These are phyloP conservation scores for Auricularia auricula-judae DNA, from an alignment of 768 basidiomycete species.

Conservation along the genomic window DNA sequence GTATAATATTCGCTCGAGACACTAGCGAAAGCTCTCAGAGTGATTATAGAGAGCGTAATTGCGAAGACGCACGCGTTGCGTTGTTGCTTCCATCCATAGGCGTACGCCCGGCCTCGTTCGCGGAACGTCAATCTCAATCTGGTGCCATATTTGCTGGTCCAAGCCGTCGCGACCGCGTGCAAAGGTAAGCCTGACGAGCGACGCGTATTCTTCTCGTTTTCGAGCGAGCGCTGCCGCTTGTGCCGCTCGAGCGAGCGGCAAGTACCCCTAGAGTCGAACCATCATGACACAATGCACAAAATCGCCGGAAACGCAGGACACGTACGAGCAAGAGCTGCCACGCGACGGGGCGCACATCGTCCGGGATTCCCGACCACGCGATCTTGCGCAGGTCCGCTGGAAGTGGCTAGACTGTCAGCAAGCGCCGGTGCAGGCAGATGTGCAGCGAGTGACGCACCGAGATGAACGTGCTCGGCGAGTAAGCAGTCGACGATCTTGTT, in stretches of 20 bases:
- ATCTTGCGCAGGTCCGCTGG: slow-evolving; percentile 78
- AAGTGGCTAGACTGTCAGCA: not conserved
- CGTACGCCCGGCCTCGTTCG: slow-evolving; percentile 84
- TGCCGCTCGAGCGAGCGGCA: slow-evolving; percentile 71
- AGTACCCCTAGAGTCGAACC: slow-evolving; percentile 58
- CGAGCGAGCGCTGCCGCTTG: slow-evolving; percentile 69
- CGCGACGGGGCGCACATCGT: slow-evolving; percentile 75
- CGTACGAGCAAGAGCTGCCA: slow-evolving; percentile 91
- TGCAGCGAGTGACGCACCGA: slow-evolving; percentile 39
- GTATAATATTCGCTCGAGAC: slow-evolving; percentile 89
- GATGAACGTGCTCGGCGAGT: slow-evolving; percentile 65
- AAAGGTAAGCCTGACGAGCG: slow-evolving; percentile 83
- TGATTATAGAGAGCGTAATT: slow-evolving; percentile 10
- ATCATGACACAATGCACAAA: slow-evolving; percentile 4
- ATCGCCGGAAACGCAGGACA: slow-evolving; percentile 8
- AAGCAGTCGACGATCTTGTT: slow-evolving; percentile 78
- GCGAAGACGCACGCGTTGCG: slow-evolving; percentile 57
- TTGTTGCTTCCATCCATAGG: slow-evolving; percentile 83
- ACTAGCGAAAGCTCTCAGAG: slow-evolving; percentile 29
- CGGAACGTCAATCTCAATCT: slow-evolving; percentile 97
- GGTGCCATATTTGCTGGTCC: slow-evolving; percentile 98
- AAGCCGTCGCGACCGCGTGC: slow-evolving; percentile 73
- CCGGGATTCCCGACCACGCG: slow-evolving; percentile 90
- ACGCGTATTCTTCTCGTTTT: slow-evolving; percentile 86
- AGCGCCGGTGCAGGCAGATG: not conserved